Evolutionary conservation across 208 protist genomes (phyloP), one percentile per base, ranked within the genome.

Genomic region (Angomonas desouzai): DNA sequence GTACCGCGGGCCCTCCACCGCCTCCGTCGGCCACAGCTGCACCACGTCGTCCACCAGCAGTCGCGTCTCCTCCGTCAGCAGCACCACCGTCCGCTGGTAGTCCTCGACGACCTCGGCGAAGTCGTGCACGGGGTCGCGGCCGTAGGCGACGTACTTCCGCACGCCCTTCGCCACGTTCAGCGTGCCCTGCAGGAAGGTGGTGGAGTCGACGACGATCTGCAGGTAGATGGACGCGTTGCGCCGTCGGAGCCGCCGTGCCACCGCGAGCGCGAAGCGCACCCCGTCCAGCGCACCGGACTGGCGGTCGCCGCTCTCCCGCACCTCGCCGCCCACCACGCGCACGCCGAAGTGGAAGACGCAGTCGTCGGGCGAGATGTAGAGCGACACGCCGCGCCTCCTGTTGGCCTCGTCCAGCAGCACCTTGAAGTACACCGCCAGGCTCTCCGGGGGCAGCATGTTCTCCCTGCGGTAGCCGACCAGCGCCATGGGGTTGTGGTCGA

Each of bases 1-100:
- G 36, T 40, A 40, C 36, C 36, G 36, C 9, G 9, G 6, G 9
- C 36, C 36, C 36, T 40, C 9, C 36, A 13, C 36, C 36, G 36
- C 36, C 36, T 40, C 36, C 36, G 36, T 40, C 36, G 36, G 36
- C 36, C 36, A 76, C 23, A 76, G 49, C n/a, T 68, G 28, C 49
- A 79, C 53, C 30, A 47, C 68, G 16, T 67, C 56, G 32, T 36
- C 36, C 72, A 82, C 61, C 30, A 79, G 71, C 57, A 61, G 38
- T 32, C 56, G 68, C 48, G 76, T 79, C 45, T 78, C 76, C 64
- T 77, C 76, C 55, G 72, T 77, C 62, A 76, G 57, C 55, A 64
- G 72, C 6, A 77, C 40, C 40, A 43, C 45, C 34, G 64, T 69
- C 32, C 72, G 72, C 36, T 71, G 62, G 62, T 38, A 38, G 27